phyloP scores from a whole-genome alignment of 2,329 filamentous ascomycete genomes.

The Scedosporium apiospermum region DNA sequence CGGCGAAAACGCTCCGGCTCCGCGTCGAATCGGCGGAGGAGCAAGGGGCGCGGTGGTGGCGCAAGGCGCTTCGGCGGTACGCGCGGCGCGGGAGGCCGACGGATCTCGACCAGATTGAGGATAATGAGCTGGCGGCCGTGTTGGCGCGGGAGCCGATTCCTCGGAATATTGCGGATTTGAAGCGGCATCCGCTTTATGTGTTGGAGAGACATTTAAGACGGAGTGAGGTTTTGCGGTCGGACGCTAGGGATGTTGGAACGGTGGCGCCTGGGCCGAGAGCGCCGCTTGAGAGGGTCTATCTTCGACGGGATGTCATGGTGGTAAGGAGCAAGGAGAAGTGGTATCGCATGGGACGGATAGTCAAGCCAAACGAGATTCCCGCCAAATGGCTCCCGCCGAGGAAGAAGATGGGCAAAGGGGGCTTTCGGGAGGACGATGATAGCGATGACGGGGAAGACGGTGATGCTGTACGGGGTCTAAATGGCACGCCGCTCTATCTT shows the following conservation, averaged over 20 bases:
- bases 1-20: constrained; percentile 74
- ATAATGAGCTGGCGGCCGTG: constrained; percentile 61
- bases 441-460: constrained; percentile 22
- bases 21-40: constrained; percentile 60
- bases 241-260: constrained; percentile 62
- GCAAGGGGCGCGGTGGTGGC: constrained; percentile 43
- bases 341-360: constrained; percentile 77
- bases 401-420: constrained; percentile 18
- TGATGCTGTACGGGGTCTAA: constrained; percentile 28
- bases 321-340: constrained; percentile 78
- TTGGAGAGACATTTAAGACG: constrained; percentile 75
- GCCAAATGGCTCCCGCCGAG: constrained; percentile 57
- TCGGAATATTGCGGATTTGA: constrained; percentile 77
- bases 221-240: constrained; percentile 73
- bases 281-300: constrained; percentile 67
- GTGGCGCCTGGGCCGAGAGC: constrained; percentile 58
- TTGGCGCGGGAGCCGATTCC: constrained; percentile 77
- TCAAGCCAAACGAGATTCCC: constrained; percentile 71
- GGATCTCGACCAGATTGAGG: constrained; percentile 77
- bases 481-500: constrained; percentile 49
- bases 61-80: constrained; percentile 39
- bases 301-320: constrained; percentile 67
- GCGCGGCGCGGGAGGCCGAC: constrained; percentile 25
- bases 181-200: constrained; percentile 74
- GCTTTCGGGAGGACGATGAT: not conserved